Evolutionary conservation across 2,329 filamentous ascomycete genomes (phyloP).

Genomic region (Alternaria novae-zelandiae): DNA sequence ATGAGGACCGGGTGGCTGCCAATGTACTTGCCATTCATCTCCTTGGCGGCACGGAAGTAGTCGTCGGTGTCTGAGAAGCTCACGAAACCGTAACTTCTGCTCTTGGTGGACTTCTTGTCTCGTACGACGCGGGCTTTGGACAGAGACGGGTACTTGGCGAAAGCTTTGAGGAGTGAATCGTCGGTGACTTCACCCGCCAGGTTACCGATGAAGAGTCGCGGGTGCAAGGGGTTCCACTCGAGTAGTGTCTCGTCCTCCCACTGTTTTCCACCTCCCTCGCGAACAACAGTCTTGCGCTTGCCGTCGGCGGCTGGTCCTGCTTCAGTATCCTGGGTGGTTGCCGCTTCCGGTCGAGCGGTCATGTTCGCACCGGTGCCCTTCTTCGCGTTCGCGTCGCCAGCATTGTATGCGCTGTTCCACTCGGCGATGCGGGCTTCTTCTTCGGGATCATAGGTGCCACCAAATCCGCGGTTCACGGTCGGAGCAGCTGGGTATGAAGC

Average conservation of each 20-base stretch:
- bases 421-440: slow-evolving; percentile 91
- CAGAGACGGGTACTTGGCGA: slow-evolving; percentile 83
- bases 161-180: slow-evolving; percentile 92
- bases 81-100: slow-evolving; percentile 95
- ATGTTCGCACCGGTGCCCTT: slow-evolving; percentile 52
- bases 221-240: slow-evolving; percentile 95
- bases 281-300: slow-evolving; percentile 84
- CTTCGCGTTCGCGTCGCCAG: slow-evolving; percentile 59
- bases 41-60: slow-evolving; percentile 93
- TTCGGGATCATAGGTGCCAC: slow-evolving; percentile 68
- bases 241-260: slow-evolving; percentile 90
- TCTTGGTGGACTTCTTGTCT: slow-evolving; percentile 95
- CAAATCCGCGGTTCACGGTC: slow-evolving; percentile 38
- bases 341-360: slow-evolving; percentile 44
- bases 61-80: slow-evolving; percentile 95
- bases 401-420: slow-evolving; percentile 90
- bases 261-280: slow-evolving; percentile 86
- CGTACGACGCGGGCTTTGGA: slow-evolving; percentile 92
- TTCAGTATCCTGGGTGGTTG: slow-evolving; percentile 52
- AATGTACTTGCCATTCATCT: slow-evolving; percentile 99
- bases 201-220: slow-evolving; percentile 95
- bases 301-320: slow-evolving; percentile 58
- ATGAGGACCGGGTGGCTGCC: slow-evolving; percentile 92
- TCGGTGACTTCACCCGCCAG: slow-evolving; percentile 97
- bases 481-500: slow-evolving; percentile 27